Evolutionary conservation across 2,329 filamentous ascomycete genomes (phyloP).

Genomic region (Hymenoscyphus linearis): DNA sequence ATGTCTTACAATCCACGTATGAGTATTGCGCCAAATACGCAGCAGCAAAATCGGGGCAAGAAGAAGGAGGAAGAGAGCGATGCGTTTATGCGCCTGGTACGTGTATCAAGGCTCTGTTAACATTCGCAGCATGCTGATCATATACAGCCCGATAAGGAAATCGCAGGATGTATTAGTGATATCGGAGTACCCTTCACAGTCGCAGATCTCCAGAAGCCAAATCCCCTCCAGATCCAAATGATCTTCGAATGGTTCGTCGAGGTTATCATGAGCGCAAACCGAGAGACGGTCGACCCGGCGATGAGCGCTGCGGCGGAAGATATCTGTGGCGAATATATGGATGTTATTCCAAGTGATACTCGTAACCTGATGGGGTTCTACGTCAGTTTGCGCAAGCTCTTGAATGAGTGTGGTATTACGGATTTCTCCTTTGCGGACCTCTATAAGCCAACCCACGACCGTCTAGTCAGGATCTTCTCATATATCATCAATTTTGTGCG

Average conservation of each 20-base stretch:
- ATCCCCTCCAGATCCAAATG: slow-evolving; percentile 90
- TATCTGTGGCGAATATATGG: slow-evolving; percentile 74
- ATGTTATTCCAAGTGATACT: slow-evolving; percentile 80
- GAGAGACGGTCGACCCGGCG: slow-evolving; percentile 87
- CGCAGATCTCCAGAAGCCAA: slow-evolving; percentile 87
- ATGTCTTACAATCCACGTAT: slow-evolving; percentile 48
- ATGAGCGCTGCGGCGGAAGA: slow-evolving; percentile 92
- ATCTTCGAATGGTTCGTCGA: slow-evolving; percentile 98
- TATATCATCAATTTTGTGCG: slow-evolving; percentile 99
- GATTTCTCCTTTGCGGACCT: slow-evolving; percentile 94
- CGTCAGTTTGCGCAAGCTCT: slow-evolving; percentile 69
- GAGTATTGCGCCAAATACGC: slow-evolving; percentile 44
- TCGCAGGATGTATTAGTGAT: slow-evolving; percentile 94
- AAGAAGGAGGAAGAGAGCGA: slow-evolving; percentile 54
- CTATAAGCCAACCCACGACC: slow-evolving; percentile 83
- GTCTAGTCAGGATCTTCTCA: slow-evolving; percentile 90
- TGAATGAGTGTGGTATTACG: slow-evolving; percentile 83
- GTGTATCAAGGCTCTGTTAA: slow-evolving; percentile 15
- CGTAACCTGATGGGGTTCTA: slow-evolving; percentile 96
- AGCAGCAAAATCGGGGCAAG: slow-evolving; percentile 42
- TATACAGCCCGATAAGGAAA: slow-evolving; percentile 60
- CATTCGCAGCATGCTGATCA: slow-evolving; percentile 1
- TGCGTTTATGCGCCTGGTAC: slow-evolving; percentile 51
- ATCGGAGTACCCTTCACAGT: slow-evolving; percentile 87
- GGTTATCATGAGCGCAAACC: slow-evolving; percentile 85